Base-by-base conservation (phyloP, 305 asterid species). In the Ajuga reptans region DNA sequence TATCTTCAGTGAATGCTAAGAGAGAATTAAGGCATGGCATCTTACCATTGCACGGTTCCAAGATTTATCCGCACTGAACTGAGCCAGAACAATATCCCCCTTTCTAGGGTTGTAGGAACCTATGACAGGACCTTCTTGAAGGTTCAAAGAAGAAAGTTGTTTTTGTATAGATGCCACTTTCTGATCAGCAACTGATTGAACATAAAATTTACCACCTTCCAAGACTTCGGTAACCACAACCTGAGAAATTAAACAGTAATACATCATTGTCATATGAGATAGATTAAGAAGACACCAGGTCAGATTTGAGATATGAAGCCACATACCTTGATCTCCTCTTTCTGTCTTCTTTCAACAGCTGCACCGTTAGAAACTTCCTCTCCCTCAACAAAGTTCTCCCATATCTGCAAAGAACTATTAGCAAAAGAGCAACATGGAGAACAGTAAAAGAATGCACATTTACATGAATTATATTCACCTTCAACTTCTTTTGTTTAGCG, bases 41-140 rank as follows among this genome's bases (percentile, higher is more conserved):
- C 96, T 86, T 79, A 94, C 99, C 98, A 91, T 84, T 52, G 98
- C 99, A 42, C 99, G 95, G 81, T 94, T 94, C 99, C 99, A 94
- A 41, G 98, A 89, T 73, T 91, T 84, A 79, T 91, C 99, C 0
- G 87, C 93, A 77, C 87, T 89, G 73, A 83, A 94, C 80, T 89
- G 96, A 49, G 98, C 93, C 68, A 91, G 90, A 72, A 91, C 94
- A 31, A 84, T 68, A 62, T 94, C 99, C 34, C 99, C 98, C 81
- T 78, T 91, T 75, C 81, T 91, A 15, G 99, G 99, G 78, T 84
- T 91, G 75, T 86, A 94, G 31, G 95, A 71, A 65, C 98, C 98
- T 68, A 91, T 79, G 7, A 86, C 63, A 61, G 99, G 99, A 72
- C 89, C 86, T 53, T 94, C 99, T 70, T 86, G 96, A 57, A 91